Evolutionary conservation across 371 early-diverging fungal genomes (phyloP).

Genomic region (Fennellomyces sp.): DNA sequence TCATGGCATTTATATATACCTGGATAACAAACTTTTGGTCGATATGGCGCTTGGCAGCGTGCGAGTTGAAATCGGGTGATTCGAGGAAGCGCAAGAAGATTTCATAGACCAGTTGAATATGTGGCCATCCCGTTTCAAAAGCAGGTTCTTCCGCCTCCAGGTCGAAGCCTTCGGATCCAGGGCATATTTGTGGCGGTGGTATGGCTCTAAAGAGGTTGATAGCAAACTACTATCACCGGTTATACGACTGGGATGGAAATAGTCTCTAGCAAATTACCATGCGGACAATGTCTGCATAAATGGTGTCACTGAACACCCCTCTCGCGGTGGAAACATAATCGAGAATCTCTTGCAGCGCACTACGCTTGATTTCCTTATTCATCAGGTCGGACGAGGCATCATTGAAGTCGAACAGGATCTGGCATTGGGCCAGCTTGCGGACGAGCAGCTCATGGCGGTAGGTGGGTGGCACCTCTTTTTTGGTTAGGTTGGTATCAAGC

Average conservation of each 20-base stretch:
- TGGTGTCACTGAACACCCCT: conserved; percentile 79
- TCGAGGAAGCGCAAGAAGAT: conserved; percentile 96
- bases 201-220: conserved; percentile 92
- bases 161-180: conserved; percentile 92
- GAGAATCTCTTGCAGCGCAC: conserved; percentile 86
- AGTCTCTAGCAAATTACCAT: conserved; percentile 69
- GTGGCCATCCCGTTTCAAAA: conserved; percentile 97
- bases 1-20: conserved; percentile 39
- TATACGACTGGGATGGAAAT: neutral
- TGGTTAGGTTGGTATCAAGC: neutral
- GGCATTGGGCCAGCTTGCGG: conserved; percentile 89
- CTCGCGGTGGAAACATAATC: conserved; percentile 89
- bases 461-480: conserved; percentile 70
- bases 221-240: conserved; percentile 73
- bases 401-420: conserved; percentile 91
- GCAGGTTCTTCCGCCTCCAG: conserved; percentile 98
- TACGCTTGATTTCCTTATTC: conserved; percentile 94
- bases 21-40: conserved; percentile 44
- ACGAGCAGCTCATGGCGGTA: conserved; percentile 83
- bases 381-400: conserved; percentile 84
- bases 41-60: conserved; percentile 64
- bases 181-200: conserved; percentile 92
- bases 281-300: conserved; percentile 88
- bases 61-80: conserved; percentile 94
- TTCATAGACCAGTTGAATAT: conserved; percentile 95